Base-by-base conservation (phyloP, 169 alveolate species). In the Cryptosporidium meleagridis region DNA sequence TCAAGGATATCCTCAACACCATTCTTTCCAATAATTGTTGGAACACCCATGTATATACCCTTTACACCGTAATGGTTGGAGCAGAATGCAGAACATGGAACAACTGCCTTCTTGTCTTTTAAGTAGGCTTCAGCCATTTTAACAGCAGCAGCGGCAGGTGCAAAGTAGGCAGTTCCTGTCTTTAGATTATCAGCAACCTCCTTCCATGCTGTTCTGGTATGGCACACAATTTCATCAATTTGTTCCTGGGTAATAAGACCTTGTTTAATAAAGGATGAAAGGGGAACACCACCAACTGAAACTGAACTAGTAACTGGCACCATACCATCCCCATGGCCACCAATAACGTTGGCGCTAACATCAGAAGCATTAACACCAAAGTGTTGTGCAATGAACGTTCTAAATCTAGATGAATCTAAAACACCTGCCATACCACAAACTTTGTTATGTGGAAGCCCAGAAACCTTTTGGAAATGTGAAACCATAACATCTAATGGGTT, bases 301-400 rank as follows among this genome's bases (percentile, higher is more conserved):
- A 71, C 71, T 53, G 87, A 93, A 33, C 95, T 84, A 7, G 94
- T 72, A 6, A 94, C 94, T 7, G 96, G 95, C 6, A 93, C 94
- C 95, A 94, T 94, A 10, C 93, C 61, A 52, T 94, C 95, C 5
- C 96, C 95, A 87, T 94, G 96, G 29, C 95, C 95, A 16, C 96
- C 96, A 91, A 94, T 91, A 12, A 94, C 95, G 72, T 93, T 75
- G 4, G 95, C 95, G 59, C 72, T 93, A 21, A 94, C 91, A 48
- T 92, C 95, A 33, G 92, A 92, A 59, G 91, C 94, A 48, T 93
- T 91, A 37, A 91, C 92, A 52, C 87, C 87, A 75, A 94, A 91
- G 52, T 71, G 87, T 69, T 93, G 92, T 7, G 95, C 92, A 31
- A 94, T 75, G 59, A 91, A 93, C n/a, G 91, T 65, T 59, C 93